Base-by-base conservation (phyloP, 2,329 filamentous ascomycete species). In the Stachybotrys chartarum region DNA sequence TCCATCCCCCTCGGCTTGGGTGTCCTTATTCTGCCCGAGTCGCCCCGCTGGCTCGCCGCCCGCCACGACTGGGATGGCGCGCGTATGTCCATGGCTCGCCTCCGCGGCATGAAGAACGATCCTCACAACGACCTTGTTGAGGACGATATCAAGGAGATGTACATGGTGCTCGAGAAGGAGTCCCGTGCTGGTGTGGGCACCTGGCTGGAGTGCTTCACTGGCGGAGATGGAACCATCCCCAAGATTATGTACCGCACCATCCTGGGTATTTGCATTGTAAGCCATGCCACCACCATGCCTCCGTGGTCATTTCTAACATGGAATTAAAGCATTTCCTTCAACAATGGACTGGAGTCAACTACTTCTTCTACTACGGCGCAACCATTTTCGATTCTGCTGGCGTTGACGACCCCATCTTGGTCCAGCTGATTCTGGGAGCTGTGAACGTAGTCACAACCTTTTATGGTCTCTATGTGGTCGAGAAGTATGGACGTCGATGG, bases 381-480 rank as follows among this genome's bases (percentile, higher is more conserved):
- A 82, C 80, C 10, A 81, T 91, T 63, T 91, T 91, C 68, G 57
- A 78, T 54, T 81, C 84, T 1, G 83, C 86, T 3, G 86, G 86
- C 57, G 77, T 90, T 50, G 68, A 78, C 1, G 85, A 90, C 68
- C 81, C 82, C 17, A 87, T 85, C 62, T 73, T 83, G 56, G 86
- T 82, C 0, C 84, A 87, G 64, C 82, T 90, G 66, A 88, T 90
- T 57, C 76, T 88, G 1, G 79, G 79, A 17, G 82, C 79, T 6
- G 84, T 90, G 60, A 90, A 90, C 62, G 85, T 90, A 11, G 77
- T 74, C 58, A 82, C 80, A 66, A 88, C 86, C 16, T 83, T 89
- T 59, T 77, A 78, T 42, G 86, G 85, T 32, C 75, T 91, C 6
- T 90, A 83, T 60, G 76, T 89, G 24, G 85, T 90, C 1, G 85